phyloP scores from a whole-genome alignment of 495 filamentous ascomycete species.

The Penicillium lagena region DNA sequence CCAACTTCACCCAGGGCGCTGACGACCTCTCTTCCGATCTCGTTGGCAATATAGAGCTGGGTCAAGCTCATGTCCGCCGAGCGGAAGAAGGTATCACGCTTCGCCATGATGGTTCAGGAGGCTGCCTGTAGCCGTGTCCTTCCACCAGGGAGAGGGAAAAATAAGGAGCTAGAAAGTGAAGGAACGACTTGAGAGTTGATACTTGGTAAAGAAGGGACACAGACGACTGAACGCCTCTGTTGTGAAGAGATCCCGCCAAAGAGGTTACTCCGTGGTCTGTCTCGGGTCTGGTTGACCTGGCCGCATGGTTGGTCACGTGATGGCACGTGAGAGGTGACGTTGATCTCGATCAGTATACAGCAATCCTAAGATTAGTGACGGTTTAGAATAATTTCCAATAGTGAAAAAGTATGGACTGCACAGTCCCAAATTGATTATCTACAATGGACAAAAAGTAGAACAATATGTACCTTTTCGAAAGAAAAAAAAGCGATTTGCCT shows the following conservation, averaged over 20 bases:
- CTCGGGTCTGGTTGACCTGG: neutral
- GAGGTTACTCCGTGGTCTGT: no score
- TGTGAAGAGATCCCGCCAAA: neutral
- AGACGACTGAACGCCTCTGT: neutral
- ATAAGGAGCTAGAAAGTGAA: constrained; percentile 3
- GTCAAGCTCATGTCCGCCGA: constrained; percentile 99
- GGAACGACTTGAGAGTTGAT: neutral
- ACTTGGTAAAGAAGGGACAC: neutral
- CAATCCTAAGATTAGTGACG: no score
- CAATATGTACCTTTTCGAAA: no score
- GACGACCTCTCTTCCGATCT: constrained; percentile 96
- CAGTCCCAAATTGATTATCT: no score
- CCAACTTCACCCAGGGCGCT: constrained; percentile 94
- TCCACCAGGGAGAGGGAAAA: constrained; percentile 13
- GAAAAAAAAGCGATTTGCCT: no score
- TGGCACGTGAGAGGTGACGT: no score
- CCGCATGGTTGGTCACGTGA: neutral
- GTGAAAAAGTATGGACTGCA: no score
- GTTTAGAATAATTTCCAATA: no score
- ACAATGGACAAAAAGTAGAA: no score
- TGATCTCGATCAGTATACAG: no score
- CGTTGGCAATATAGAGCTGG: constrained; percentile 97
- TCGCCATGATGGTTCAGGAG: constrained; percentile 37
- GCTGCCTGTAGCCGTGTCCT: constrained; percentile 22
- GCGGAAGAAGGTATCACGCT: constrained; percentile 93